These are phyloP conservation scores for Colletotrichum chrysophilum DNA, from an alignment of 2,329 filamentous ascomycete species.

Conservation along the genomic window DNA sequence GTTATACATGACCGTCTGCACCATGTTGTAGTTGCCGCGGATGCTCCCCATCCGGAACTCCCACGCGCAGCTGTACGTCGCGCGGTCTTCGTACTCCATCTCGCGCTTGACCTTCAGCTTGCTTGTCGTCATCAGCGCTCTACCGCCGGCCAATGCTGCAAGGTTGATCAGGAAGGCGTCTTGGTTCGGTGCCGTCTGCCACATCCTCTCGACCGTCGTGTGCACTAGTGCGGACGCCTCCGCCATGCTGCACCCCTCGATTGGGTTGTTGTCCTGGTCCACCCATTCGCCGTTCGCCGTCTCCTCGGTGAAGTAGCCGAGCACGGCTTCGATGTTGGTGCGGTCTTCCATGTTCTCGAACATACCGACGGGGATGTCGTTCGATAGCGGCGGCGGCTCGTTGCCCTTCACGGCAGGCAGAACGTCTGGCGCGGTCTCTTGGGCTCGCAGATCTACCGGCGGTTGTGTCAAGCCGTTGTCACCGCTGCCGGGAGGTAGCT, in stretches of 20 bases:
- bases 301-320: constrained; percentile 57
- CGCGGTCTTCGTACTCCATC: constrained; percentile 45
- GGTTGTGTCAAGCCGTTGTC: not conserved
- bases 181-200: constrained; percentile 53
- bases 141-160: constrained; percentile 60
- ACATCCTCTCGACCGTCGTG: constrained; percentile 57
- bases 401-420: not conserved
- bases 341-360: constrained; percentile 44
- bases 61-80: constrained; percentile 59
- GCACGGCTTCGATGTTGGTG: constrained; percentile 63
- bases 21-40: constrained; percentile 57
- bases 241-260: constrained; percentile 50
- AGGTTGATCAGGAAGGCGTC: constrained; percentile 66
- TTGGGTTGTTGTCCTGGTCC: constrained; percentile 48
- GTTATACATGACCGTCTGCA: constrained; percentile 49
- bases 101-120: constrained; percentile 47
- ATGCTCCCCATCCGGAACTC: constrained; percentile 60
- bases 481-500: not conserved
- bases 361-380: constrained; percentile 22
- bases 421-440: not conserved
- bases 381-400: not conserved
- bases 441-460: not conserved
- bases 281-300: constrained; percentile 57
- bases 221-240: constrained; percentile 61
- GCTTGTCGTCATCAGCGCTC: constrained; percentile 50